Evolutionary conservation across 2,329 filamentous ascomycete species (phyloP), one percentile per base, ranked within the genome.

Genomic region (Monosporascus ibericus): DNA sequence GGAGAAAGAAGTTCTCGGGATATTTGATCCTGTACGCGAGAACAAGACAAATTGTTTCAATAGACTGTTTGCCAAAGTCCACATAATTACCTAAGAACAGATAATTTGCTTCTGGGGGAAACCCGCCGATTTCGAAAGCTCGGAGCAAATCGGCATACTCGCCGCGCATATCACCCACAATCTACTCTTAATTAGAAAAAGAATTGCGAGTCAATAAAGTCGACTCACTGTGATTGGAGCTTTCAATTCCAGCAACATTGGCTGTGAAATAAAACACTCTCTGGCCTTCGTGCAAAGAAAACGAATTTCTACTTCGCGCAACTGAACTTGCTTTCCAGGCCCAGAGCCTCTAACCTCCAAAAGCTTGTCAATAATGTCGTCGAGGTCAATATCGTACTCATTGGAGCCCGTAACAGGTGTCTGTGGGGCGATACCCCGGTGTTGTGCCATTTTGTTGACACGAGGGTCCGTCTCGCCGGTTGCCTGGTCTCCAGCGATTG

Each of bases 21-120:
- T 96, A 97, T 79, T 97, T 97, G 83, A 99, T 95, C 85, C 97
- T 99, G 84, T 97, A 99, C 57, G 91, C 91, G 48, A 99, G 83
- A 52, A 99, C 82, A 59, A 99, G 80, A 77, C 91, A 96, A 74
- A 99, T 97, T 62, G 94, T 97, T 80, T 99, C 94, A 51, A 99
- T 86, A 38, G 92, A 96, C 76, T 99, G 94, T 81, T 99, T 97
- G 77, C 94, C 94, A 78, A 94, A 87, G 73, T 99, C 94, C 66
- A 99, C 94, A 68, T 99, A 99, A 71, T 99, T 94, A 63, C 94
- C 94, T 48, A 99, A 88, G 82, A 99, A 99, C 64, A 99, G 90
- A 75, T 97, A 99, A 80, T 99, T 99, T 68, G 94, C 92, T 76
- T 97, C 92, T 15, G 94, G 94, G 52, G 94, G 94, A 76, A 97